Evolutionary conservation across 805 yeast species (phyloP), one percentile per base, ranked within the genome.

Genomic region (Wickerhamia fluorescens): DNA sequence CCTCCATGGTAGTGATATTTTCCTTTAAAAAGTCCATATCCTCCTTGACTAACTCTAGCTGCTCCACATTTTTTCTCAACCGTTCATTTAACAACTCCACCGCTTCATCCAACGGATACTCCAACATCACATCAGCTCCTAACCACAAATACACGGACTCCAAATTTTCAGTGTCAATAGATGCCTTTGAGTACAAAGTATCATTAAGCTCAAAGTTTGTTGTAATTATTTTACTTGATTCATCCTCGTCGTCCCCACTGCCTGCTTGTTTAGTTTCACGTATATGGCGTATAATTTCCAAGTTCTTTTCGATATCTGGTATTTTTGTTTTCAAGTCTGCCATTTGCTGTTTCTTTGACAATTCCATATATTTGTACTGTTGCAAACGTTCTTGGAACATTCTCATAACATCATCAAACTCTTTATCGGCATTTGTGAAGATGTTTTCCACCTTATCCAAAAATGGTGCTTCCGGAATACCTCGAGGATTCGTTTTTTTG

Each of bases 121-220:
- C 97, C 48, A 92, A 66, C 97, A 92, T 89, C 6, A 89, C 88
- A 44, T 87, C 95, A 0, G 98, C 98, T 7, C 98, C 98, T n/a
- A 92, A 68, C 98, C 98, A 92, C 27, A 92, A 64, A 39, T 76
- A 76, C 2, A 92, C 97, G 2, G 61, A 53, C 15, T 71, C 55
- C 29, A 70, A 50, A 16, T 70, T 71, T 20, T 76, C 67, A 5
- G 74, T 63, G 22, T 73, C 74, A 18, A 92, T 66, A 20, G 66
- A 67, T 1, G 98, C 98, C 34, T 75, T 75, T 6, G 96, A 82
- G 51, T 75, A 89, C 23, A 92, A 67, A 0, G 98, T 89, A 49
- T 92, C 97, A 55, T 92, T 89, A 47, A 92, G 69, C 55, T 88
- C 96, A 50, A 84, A 92, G 51, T 82, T 81, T n/a, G 87, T 75